phyloP scores from a whole-genome alignment of 768 basidiomycete species.

The Auricularia cornea region DNA sequence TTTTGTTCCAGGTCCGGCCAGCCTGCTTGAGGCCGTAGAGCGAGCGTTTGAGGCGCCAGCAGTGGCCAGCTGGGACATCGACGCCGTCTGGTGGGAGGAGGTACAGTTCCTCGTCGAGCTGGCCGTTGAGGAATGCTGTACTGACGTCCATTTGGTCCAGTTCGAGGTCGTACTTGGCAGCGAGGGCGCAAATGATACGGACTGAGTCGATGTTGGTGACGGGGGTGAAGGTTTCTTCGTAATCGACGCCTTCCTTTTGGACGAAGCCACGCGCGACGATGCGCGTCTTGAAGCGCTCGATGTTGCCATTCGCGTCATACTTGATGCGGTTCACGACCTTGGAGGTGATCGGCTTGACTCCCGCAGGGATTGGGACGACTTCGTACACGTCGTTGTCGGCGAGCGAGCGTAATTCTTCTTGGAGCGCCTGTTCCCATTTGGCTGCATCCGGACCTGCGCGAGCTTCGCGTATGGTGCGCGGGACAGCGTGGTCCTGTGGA shows the following conservation, averaged over 20 bases:
- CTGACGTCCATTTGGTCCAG: slow-evolving; percentile 4
- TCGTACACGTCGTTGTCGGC: slow-evolving; percentile 9
- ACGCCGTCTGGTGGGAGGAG: slow-evolving; percentile 5
- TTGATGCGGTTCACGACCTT: slow-evolving; percentile 18
- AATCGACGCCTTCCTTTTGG: slow-evolving; percentile 12
- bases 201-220: slow-evolving; percentile 16
- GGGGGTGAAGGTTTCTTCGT: slow-evolving; percentile 25
- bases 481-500: too few relatives aligned
- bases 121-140: slow-evolving; percentile 7
- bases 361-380: slow-evolving; percentile 8
- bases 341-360: slow-evolving; percentile 11
- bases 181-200: slow-evolving; percentile 8
- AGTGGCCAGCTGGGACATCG: slow-evolving; percentile 4
- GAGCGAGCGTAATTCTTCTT: too few relatives aligned
- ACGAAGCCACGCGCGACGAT: slow-evolving; percentile 20
- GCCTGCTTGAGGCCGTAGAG: slow-evolving; percentile 13
- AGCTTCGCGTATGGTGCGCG: too few relatives aligned
- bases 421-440: too few relatives aligned
- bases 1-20: slow-evolving; percentile 7
- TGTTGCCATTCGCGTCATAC: slow-evolving; percentile 9
- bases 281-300: slow-evolving; percentile 14
- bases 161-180: slow-evolving; percentile 10
- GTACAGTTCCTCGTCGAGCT: slow-evolving; percentile 6
- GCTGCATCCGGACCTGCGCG: too few relatives aligned
- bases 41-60: not conserved